Conservation (phyloP, 306 rosid genomes). For the Cucurbita argyrosperma region DNA sequence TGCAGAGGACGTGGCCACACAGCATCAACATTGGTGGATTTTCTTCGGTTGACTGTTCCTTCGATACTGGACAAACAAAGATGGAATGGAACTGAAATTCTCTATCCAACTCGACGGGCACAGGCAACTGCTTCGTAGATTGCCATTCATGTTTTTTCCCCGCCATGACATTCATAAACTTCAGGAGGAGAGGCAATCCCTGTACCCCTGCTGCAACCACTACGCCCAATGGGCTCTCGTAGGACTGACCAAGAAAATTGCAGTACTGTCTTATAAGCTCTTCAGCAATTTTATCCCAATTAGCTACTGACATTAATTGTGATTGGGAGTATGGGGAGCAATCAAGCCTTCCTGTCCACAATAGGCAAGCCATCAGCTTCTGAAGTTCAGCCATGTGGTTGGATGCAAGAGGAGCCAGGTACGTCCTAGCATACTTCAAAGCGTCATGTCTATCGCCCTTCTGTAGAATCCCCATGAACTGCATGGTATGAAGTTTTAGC, state of each 20-base stretch:
- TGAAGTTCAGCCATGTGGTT: constrained; percentile 50
- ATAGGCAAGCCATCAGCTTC: constrained; percentile 63
- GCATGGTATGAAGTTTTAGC: constrained; percentile 64
- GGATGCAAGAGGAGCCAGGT: constrained; percentile 48
- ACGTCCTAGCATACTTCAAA: constrained; percentile 48
- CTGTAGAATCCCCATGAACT: constrained; percentile 48
- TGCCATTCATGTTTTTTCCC: constrained; percentile 94
- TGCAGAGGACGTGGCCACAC: constrained; percentile 91
- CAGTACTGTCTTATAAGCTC: constrained; percentile 79
- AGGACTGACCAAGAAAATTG: constrained; percentile 66
- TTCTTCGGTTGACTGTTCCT: constrained; percentile 74
- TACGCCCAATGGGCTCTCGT: constrained; percentile 66
- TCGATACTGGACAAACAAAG: constrained; percentile 93
- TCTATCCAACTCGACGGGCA: constrained; percentile 59
- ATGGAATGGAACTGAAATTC: constrained; percentile 88
- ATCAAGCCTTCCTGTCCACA: constrained; percentile 77
- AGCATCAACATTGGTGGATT: constrained; percentile 86
- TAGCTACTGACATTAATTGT: constrained; percentile 36
- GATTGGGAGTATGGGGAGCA: constrained; percentile 47
- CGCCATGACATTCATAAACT: constrained; percentile 70
- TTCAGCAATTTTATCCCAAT: constrained; percentile 57
- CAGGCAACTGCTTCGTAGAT: constrained; percentile 62
- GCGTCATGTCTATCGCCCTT: constrained; percentile 49
- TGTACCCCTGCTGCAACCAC: constrained; percentile 70
- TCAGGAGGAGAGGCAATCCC: constrained; percentile 63